Base-by-base conservation (phyloP, 495 filamentous ascomycete species). In the Baudoinia panamericana region DNA sequence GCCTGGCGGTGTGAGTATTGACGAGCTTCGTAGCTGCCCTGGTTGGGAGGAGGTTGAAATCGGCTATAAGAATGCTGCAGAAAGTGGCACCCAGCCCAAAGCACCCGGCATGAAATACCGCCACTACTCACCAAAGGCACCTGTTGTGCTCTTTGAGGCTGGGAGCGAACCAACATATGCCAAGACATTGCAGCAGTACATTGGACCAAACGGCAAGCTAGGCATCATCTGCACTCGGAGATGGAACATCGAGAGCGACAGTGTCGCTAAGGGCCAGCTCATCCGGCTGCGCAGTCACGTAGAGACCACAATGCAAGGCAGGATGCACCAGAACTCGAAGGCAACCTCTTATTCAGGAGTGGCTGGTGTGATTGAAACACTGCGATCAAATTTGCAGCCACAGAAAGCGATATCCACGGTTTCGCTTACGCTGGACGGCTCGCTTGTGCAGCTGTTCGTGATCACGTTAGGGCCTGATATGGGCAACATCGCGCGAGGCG, bases 81-180 rank as follows among this genome's bases (percentile, higher is more conserved):
- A 77, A 48, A 48, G 57, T 12, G 71, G 64, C 1, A 70, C 54
- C 36, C 58, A 66, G 40, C 88, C 92, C 5, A 72, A 80, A 40
- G 87, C 88, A 2, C 90, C 90, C 7, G 90, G 90, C 2, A 99
- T 99, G 90, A 99, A 99, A 56, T 99, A 99, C 60, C 80, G 86
- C 51, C 90, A 99, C 57, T 99, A 99, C 55, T 92, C 86, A 16
- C 90, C 90, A 0, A 81, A 79, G 54, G 90, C 90, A 12, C 76
- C 69, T 22, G 88, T 99, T 8, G 63, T 94, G 17, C 66, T 99
- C 1, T 90, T 82, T 56, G 82, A 93, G 40, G 38, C 61, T 21
- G 64, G 60, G 3, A 63, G 63, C 0, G 52, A 45, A 16, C 39
- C 52, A 2, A 62, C 62, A 1, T 47, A 54, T 0, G 49, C 63